Percentiles rank a stretch among this genome's conserved stretches.
phyloP scores from a whole-genome alignment of 1,139 yeast genomes.

The Diutina sp. region DNA sequence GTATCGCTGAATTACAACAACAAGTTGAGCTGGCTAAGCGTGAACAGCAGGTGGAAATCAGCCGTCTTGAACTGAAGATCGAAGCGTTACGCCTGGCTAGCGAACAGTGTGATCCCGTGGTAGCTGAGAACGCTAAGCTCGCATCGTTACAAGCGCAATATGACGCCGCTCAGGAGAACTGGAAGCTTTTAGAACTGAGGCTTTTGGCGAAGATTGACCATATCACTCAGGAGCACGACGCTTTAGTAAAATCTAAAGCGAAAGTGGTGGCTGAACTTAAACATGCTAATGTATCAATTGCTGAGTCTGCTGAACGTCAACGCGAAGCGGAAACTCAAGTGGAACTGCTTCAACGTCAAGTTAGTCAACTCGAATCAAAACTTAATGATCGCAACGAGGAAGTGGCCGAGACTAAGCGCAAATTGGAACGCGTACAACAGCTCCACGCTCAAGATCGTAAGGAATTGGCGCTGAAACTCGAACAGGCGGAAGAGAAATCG shows the following conservation, averaged over 20 bases:
- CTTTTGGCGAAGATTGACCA: conserved; percentile 33
- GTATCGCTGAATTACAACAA: conserved; percentile 15
- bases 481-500: not conserved
- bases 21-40: conserved; percentile 17
- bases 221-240: conserved; percentile 27
- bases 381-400: conserved; percentile 16
- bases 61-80: conserved; percentile 35
- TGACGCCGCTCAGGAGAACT: conserved; percentile 50
- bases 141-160: conserved; percentile 46
- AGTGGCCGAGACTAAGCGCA: conserved; percentile 15
- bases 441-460: conserved; percentile 3
- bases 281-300: conserved; percentile 11
- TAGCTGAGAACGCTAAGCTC: conserved; percentile 25
- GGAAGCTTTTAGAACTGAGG: conserved; percentile 50
- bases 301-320: conserved; percentile 13
- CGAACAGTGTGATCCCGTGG: conserved; percentile 3
- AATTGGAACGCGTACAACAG: conserved; percentile 16
- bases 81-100: conserved; percentile 20
- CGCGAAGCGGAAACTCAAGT: conserved; percentile 10
- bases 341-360: conserved; percentile 7
- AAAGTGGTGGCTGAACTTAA: conserved; percentile 19
- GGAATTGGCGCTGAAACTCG: not conserved
- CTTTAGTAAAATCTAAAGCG: conserved; percentile 18
- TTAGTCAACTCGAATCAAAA: conserved; percentile 11
- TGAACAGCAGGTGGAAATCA: conserved; percentile 32